These are phyloP conservation scores for Cyanidium caldarium DNA, from an alignment of 23 red algal genomes.

Conservation along the genomic window DNA sequence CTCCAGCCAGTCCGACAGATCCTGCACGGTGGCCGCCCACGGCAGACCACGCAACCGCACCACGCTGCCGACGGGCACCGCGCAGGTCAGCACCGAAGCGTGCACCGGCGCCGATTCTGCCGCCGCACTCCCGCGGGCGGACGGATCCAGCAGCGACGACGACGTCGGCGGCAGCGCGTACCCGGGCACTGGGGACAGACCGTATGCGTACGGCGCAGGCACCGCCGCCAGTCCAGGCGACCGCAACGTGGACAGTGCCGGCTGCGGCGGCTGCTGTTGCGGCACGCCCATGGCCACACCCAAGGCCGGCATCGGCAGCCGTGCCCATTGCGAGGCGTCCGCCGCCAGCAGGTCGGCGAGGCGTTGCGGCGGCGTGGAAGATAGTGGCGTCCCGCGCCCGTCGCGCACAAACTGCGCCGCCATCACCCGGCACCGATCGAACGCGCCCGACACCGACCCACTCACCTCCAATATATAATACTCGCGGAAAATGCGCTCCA, in stretches of 20 bases:
- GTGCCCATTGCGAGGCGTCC: too few relatives aligned
- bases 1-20: constrained; percentile 43
- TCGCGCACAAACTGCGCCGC: not conserved
- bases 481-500: not conserved
- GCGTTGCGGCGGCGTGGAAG: too few relatives aligned
- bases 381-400: too few relatives aligned
- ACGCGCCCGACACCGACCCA: not conserved
- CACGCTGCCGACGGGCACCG: constrained; percentile 48
- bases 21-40: constrained; percentile 52
- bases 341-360: too few relatives aligned
- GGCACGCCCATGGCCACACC: not conserved
- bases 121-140: constrained; percentile 7
- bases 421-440: not conserved
- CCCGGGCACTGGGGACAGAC: not conserved
- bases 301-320: not conserved
- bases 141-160: not conserved
- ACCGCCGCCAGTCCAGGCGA: too few relatives aligned
- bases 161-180: not conserved
- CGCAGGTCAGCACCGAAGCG: too few relatives aligned
- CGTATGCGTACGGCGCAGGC: too few relatives aligned
- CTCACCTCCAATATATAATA: not conserved
- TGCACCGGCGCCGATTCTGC: constrained; percentile 38
- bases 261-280: not conserved
- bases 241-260: too few relatives aligned
- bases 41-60: constrained; percentile 83